Base-by-base conservation (phyloP, 1,284 basidiomycete species). In the Ustilago nuda region DNA sequence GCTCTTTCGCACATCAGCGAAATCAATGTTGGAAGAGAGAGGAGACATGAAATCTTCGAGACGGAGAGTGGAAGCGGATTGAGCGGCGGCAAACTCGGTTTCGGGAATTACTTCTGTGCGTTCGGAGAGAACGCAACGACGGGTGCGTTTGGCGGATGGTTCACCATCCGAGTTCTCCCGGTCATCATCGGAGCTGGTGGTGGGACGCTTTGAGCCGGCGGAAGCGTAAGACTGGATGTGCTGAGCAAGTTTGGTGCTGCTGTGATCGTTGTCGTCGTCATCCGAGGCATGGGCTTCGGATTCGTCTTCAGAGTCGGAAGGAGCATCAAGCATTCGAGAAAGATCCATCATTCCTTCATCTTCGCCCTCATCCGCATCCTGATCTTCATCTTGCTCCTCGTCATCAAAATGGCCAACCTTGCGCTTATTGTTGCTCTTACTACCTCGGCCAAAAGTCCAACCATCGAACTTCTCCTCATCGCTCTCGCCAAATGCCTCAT, bases 1-100 rank as follows among this genome's bases (percentile, higher is more conserved):
- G 45, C 35, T 58, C 46, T 79, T 79, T 41, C 77, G 78, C 12
- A 82, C 56, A 19, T 66, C 61, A 43, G 76, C 70, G 27, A 77
- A 70, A n/a, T 60, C 66, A 51, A 75, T 57, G 19, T 87, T 75
- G 45, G 82, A 73, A 7, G 72, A 87, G 3, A 93, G 88, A 2
- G 92, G 91, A 2, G 89, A 89, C 45, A 95, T 89, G 3, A 95
- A 89, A 80, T 94, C 93, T 33, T 93, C 91, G 12, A 94, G 85
- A 41, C 79, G 70, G 8, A 82, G 63, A 23, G 59, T 46, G 50
- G 66, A 61, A 43, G 70, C 69, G 33, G 70, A 56, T 45, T 71
- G 57, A 17, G 59, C 50, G 9, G 71, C 66, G 35, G 87, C 87
- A 32, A 88, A 88, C 51, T 84, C 80, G 48, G 83, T 91, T 86